These are phyloP conservation scores for Exophiala spinifera DNA, from an alignment of 2,329 filamentous ascomycete genomes.

Conservation along the genomic window DNA sequence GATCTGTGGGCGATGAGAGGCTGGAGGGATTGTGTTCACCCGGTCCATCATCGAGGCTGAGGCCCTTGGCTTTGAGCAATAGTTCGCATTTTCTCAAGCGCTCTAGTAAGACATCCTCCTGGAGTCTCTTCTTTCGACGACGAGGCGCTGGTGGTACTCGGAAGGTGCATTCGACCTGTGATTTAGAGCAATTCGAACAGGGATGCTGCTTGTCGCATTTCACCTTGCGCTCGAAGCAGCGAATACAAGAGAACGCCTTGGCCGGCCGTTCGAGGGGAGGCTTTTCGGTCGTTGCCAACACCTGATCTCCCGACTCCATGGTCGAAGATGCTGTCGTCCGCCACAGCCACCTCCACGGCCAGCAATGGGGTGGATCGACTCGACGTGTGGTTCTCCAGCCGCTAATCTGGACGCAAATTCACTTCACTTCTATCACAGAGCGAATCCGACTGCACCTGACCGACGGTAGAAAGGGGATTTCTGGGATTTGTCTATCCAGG, in stretches of 20 bases:
- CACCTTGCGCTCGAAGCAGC: slow-evolving; percentile 39
- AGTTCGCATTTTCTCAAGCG: slow-evolving; percentile 28
- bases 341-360: no score
- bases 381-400: no score
- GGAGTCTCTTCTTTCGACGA: slow-evolving; percentile 30
- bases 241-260: slow-evolving; percentile 27
- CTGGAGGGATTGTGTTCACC: not conserved
- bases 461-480: no score
- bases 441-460: no score
- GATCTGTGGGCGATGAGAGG: not conserved
- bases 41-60: slow-evolving; percentile 14
- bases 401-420: no score
- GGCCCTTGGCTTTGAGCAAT: slow-evolving; percentile 26
- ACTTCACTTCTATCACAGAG: no score
- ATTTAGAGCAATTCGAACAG: slow-evolving; percentile 47
- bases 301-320: no score
- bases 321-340: no score
- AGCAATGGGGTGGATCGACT: no score
- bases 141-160: slow-evolving; percentile 29
- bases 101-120: slow-evolving; percentile 28
- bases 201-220: slow-evolving; percentile 41
- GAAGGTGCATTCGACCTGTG: slow-evolving; percentile 38
- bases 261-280: slow-evolving; percentile 2
- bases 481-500: no score
- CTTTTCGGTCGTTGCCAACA: not conserved